Evolutionary conservation across 2,329 filamentous ascomycete species (phyloP).

Genomic region (Botryotinia convoluta): DNA sequence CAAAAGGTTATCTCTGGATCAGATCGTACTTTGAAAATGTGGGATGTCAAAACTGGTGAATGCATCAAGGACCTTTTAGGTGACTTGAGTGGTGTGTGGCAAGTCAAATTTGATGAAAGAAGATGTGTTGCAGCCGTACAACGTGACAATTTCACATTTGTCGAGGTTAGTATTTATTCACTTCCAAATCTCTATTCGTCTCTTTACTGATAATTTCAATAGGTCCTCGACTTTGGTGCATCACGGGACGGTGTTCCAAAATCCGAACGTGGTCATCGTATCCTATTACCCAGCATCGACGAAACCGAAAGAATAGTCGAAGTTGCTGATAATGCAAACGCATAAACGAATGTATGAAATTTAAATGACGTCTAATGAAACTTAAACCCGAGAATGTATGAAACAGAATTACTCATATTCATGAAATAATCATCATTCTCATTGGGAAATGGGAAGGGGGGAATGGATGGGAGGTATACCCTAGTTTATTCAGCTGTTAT

Average conservation of each 20-base stretch:
- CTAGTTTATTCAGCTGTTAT: constrained; percentile 6
- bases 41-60: constrained; percentile 90
- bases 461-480: constrained; percentile 12
- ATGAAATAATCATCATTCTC: background rate
- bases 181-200: background rate
- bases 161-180: constrained; percentile 67
- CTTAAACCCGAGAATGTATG: constrained; percentile 1
- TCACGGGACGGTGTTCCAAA: constrained; percentile 80
- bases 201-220: constrained; percentile 38
- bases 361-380: constrained; percentile 18
- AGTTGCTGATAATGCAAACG: constrained; percentile 8
- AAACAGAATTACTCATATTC: background rate
- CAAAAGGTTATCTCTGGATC: constrained; percentile 96
- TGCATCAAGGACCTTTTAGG: constrained; percentile 91
- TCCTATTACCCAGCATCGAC: constrained; percentile 45
- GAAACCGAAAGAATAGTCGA: constrained; percentile 22
- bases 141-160: constrained; percentile 86
- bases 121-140: constrained; percentile 96
- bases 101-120: constrained; percentile 95
- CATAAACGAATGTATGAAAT: constrained; percentile 15
- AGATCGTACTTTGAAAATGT: constrained; percentile 96
- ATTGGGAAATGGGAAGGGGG: constrained; percentile 22
- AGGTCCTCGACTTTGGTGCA: constrained; percentile 98
- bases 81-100: constrained; percentile 95
- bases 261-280: constrained; percentile 75